A percentile compares a stretch with the other conserved stretches of the same genome.
phyloP scores from a whole-genome alignment of 371 early-diverging fungal genomes.

The Mucor lusitanicus region DNA sequence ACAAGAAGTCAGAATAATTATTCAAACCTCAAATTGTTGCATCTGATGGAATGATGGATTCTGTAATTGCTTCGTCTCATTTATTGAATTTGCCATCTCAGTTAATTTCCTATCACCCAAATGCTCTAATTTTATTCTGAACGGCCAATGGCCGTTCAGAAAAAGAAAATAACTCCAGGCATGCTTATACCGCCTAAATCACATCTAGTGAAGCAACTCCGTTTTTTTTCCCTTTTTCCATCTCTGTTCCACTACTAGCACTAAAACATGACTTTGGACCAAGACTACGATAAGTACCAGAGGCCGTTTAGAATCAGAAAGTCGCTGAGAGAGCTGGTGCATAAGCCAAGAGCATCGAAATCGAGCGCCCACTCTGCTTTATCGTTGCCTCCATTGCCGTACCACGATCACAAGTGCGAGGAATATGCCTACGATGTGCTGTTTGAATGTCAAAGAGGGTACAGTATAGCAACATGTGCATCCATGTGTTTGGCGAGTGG shows the following conservation, averaged over 20 bases:
- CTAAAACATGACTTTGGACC: neutral
- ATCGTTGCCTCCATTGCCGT: conserved; percentile 37
- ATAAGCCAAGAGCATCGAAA: conserved; percentile 24
- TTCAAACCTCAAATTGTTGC: no score
- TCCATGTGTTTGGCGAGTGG: neutral
- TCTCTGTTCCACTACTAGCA: neutral
- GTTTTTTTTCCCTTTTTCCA: conserved; percentile 8
- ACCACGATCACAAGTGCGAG: conserved; percentile 24
- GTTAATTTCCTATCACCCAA: no score
- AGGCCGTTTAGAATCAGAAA: conserved; percentile 34
- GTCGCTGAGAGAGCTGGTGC: conserved; percentile 38
- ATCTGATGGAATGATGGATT: no score
- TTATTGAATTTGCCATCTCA: no score
- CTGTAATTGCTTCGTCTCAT: no score
- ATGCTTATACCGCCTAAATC: no score
- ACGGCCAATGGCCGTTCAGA: no score
- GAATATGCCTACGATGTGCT: conserved; percentile 51
- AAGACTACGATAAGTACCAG: conserved; percentile 11
- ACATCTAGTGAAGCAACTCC: neutral
- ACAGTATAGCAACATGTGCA: conserved; percentile 1
- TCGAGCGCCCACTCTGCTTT: conserved; percentile 14
- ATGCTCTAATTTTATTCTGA: no score
- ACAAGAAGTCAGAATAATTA: no score
- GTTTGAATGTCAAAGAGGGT: conserved; percentile 61
- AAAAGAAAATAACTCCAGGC: no score